phyloP scores from a whole-genome alignment of 2,329 filamentous ascomycete species.

The Stemphylium lycopersici region DNA sequence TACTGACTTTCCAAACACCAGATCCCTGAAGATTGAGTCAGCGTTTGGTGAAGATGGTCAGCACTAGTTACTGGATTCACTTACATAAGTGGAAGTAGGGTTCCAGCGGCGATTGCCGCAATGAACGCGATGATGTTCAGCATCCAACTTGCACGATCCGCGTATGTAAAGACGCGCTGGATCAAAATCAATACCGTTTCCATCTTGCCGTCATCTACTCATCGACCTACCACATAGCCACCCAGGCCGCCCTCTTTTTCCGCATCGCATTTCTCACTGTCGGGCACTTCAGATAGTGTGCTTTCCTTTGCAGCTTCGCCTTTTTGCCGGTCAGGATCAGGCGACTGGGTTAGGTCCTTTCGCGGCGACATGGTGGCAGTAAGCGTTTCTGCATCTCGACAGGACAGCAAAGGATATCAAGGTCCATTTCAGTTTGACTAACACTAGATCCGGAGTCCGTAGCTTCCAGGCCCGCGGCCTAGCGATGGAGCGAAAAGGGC shows the following conservation, averaged over 20 bases:
- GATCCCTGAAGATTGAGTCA: conserved; percentile 29
- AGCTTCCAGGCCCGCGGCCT: neutral
- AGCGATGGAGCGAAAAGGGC: neutral
- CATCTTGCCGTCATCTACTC: neutral
- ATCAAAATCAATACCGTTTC: neutral
- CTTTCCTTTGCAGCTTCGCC: conserved; percentile 12
- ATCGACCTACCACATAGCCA: conserved; percentile 32
- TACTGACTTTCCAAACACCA: conserved; percentile 56
- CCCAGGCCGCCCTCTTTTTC: conserved; percentile 23
- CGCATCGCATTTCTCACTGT: conserved; percentile 15
- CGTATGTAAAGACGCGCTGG: conserved; percentile 46
- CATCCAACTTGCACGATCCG: conserved; percentile 40
- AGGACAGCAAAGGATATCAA: neutral
- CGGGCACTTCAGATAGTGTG: conserved; percentile 2
- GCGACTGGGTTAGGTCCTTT: conserved; percentile 7
- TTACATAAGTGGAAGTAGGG: conserved; percentile 55
- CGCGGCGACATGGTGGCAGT: conserved; percentile 14
- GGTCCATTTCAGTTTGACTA: neutral
- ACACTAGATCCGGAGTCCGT: neutral
- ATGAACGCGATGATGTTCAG: conserved; percentile 40
- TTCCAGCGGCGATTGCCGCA: conserved; percentile 53
- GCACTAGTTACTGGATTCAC: neutral
- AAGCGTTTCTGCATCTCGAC: neutral
- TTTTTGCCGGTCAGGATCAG: neutral
- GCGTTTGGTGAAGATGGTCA: neutral